phyloP scores from a whole-genome alignment of 1,139 yeast genomes.

The Pichia sp. region DNA sequence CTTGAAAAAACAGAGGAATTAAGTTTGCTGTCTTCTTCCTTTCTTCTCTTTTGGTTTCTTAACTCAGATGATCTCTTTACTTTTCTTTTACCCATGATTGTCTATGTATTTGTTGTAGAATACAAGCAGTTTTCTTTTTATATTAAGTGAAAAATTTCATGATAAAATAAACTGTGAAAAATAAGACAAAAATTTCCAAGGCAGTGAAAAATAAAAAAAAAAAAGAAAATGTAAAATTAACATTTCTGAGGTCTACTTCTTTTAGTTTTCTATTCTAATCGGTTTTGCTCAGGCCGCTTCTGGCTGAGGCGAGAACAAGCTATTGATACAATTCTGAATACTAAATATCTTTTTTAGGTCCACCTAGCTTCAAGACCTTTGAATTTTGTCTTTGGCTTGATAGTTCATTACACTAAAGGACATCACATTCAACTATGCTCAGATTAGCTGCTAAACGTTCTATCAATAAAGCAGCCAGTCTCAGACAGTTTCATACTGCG shows the following conservation, averaged over 20 bases:
- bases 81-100: slow-evolving; percentile 43
- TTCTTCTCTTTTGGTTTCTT: slow-evolving; percentile 40
- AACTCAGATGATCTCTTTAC: slow-evolving; percentile 36
- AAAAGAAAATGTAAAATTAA: not conserved
- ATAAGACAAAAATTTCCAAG: not conserved
- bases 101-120: not conserved
- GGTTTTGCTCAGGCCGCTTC: not conserved
- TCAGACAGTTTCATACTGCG: slow-evolving; percentile 5
- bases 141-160: not conserved
- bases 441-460: not conserved
- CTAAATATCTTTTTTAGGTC: too few species aligned
- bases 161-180: not conserved
- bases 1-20: slow-evolving; percentile 12
- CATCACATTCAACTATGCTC: not conserved
- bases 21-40: slow-evolving; percentile 45
- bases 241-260: not conserved
- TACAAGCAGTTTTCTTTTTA: not conserved
- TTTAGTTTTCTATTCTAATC: not conserved
- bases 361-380: too few species aligned
- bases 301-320: not conserved
- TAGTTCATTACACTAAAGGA: not conserved
- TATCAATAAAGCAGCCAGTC: not conserved
- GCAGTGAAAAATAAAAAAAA: not conserved
- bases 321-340: not conserved
- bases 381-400: not conserved